Conservation (phyloP, 1,284 basidiomycete genomes). For the Neonothopanus nambi region DNA sequence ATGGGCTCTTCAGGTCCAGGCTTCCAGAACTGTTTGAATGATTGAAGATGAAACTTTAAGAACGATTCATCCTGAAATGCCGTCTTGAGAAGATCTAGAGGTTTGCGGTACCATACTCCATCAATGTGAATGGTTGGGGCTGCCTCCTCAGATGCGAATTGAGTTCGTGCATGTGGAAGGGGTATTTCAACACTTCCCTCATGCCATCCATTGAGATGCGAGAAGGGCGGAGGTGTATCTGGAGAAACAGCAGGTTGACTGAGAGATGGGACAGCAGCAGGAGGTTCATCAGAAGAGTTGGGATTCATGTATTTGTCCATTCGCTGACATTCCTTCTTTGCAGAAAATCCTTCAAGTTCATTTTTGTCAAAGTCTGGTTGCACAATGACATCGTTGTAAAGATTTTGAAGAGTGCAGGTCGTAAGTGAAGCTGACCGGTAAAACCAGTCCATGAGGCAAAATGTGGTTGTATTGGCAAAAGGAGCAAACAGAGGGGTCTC, state of each 20-base stretch:
- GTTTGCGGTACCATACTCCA: neutral
- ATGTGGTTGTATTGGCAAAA: neutral
- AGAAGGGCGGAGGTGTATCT: no score
- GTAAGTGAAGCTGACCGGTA: neutral
- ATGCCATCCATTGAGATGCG: neutral
- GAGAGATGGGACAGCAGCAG: no score
- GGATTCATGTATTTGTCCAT: neutral
- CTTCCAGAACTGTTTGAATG: neutral
- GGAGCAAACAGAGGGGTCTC: neutral
- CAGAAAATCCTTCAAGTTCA: neutral
- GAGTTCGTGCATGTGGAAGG: neutral
- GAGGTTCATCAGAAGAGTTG: no score
- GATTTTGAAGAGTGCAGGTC: neutral
- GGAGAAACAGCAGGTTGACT: no score
- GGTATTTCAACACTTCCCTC: neutral
- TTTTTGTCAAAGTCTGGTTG: no score
- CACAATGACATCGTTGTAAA: neutral
- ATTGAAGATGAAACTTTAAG: neutral
- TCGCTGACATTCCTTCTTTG: neutral
- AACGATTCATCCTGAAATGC: neutral
- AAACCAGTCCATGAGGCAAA: neutral
- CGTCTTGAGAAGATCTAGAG: neutral
- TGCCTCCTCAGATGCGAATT: no score
- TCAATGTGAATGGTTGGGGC: slow-evolving; percentile 9
- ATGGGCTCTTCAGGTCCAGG: neutral